A percentile compares a stretch with the other conserved stretches of the same genome.
Conservation (phyloP, 140 eudicot species). For the Cichorium intybus region DNA sequence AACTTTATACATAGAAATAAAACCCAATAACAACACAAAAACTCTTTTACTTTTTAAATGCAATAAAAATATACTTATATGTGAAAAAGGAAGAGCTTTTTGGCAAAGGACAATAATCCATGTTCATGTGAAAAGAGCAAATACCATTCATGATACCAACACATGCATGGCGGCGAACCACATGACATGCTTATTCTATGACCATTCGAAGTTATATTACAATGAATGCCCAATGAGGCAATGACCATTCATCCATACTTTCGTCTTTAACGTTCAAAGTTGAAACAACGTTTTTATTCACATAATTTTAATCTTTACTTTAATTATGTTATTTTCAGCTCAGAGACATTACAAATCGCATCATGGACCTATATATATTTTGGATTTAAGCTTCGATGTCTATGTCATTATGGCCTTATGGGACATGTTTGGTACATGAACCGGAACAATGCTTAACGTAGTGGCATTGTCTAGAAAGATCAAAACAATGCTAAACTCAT, state of each 20-base stretch:
- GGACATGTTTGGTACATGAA: too few species aligned
- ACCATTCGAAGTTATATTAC: constrained; percentile 10
- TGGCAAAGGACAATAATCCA: neutral
- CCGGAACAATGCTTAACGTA: too few species aligned
- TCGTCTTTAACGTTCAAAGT: neutral
- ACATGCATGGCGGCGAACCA: constrained; percentile 36
- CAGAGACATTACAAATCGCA: too few species aligned
- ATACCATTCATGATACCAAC: constrained; percentile 14
- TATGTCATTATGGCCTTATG: too few species aligned
- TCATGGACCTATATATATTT: too few species aligned
- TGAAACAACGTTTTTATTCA: neutral
- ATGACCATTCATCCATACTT: neutral
- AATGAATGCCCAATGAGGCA: constrained; percentile 17
- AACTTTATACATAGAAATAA: too few species aligned
- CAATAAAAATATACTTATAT: neutral
- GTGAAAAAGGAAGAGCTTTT: neutral
- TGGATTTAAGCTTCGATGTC: too few species aligned
- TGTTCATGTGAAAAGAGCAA: constrained; percentile 20
- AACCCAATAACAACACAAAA: neutral
- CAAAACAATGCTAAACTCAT: too few species aligned
- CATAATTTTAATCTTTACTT: too few species aligned
- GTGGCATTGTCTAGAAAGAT: too few species aligned
- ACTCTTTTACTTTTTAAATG: too few species aligned
- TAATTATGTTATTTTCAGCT: too few species aligned
- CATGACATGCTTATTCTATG: constrained; percentile 24